Evolutionary conservation across 148 eudicot genomes (phyloP).

Genomic region (Nepenthes mirabilis): DNA sequence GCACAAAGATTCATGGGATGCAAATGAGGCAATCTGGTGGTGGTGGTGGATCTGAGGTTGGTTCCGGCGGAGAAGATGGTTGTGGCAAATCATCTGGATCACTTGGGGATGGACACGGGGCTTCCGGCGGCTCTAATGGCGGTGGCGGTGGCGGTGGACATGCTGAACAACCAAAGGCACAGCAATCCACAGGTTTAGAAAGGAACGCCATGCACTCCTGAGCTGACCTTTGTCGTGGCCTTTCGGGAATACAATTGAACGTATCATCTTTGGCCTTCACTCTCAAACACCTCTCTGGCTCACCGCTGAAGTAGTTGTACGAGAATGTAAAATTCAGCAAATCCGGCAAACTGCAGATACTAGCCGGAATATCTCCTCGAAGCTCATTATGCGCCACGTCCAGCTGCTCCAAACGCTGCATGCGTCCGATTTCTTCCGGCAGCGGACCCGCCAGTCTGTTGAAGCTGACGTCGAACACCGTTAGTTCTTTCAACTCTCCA

Average conservation of each 20-base stretch:
- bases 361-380: background rate
- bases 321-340: background rate
- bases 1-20: too few relatives aligned
- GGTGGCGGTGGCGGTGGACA: constrained; percentile 9
- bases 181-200: constrained; percentile 12
- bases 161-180: background rate
- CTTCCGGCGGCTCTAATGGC: background rate
- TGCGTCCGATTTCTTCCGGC: background rate
- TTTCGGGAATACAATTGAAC: constrained; percentile 36
- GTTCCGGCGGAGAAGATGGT: background rate
- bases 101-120: background rate
- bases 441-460: constrained; percentile 1
- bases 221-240: constrained; percentile 39
- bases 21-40: background rate
- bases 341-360: background rate
- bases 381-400: background rate
- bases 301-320: constrained; percentile 38
- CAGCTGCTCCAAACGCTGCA: background rate
- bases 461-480: constrained; percentile 7
- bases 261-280: constrained; percentile 33
- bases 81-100: constrained; percentile 2
- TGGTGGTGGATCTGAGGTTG: constrained; percentile 4
- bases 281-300: constrained; percentile 25
- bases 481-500: background rate
- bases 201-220: constrained; percentile 35